Conservation (phyloP, 148 eudicot species). For the Vaccinium vitisidaea region DNA sequence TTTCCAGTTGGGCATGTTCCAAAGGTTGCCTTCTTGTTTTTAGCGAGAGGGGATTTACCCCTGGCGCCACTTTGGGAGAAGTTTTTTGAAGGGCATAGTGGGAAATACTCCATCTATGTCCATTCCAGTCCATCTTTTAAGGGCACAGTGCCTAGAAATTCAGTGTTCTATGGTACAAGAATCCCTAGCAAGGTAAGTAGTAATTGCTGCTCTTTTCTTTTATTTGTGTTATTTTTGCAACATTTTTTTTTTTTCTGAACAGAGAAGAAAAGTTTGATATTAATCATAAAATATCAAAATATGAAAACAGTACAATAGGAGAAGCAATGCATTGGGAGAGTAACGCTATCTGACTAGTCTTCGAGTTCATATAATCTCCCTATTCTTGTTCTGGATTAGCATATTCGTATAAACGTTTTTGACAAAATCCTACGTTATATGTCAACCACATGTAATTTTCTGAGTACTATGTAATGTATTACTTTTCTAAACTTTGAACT, state of each 20-base stretch:
- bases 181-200: conserved; percentile 63
- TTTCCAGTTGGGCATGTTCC: conserved; percentile 25
- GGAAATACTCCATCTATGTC: conserved; percentile 55
- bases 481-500: too few species aligned
- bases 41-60: conserved; percentile 54
- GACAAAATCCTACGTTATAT: too few species aligned
- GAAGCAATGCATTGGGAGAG: too few species aligned
- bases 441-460: too few species aligned
- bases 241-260: neutral
- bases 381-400: too few species aligned
- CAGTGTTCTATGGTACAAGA: conserved; percentile 57
- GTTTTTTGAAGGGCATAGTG: conserved; percentile 60
- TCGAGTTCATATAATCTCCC: too few species aligned
- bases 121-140: conserved; percentile 57
- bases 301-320: too few species aligned
- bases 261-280: too few species aligned
- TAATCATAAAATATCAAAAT: too few species aligned
- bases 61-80: conserved; percentile 70
- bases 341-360: too few species aligned
- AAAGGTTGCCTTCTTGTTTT: conserved; percentile 78
- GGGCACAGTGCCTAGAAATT: conserved; percentile 25
- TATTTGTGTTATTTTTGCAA: neutral
- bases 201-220: neutral
- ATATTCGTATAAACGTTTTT: too few species aligned
- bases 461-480: too few species aligned